Base-by-base conservation (phyloP, 192 early-diverging fungal genomes). In the Coemansia sp. region DNA sequence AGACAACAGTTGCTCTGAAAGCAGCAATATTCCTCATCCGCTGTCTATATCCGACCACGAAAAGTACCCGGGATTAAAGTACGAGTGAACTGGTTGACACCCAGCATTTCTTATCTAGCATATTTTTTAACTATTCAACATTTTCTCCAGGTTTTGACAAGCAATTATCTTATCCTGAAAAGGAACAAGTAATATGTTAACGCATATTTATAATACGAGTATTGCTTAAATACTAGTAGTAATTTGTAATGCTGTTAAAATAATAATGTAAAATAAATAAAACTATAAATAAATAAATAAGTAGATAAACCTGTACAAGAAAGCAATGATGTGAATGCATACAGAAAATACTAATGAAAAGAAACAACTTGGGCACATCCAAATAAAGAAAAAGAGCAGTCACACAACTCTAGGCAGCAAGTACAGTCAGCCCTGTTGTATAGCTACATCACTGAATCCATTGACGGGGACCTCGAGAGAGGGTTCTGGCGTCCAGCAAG, bases 381-480 rank as follows among this genome's bases (percentile, higher is more conserved):
- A 8, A 22, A 21, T 52, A 22, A 18, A 52, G 8, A 11, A 15
- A 49, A 49, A 19, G 15, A 19, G 8, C 21, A 26, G 19, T 12
- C 19, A 26, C 26, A 22, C 49, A 7, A 22, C 5, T 19, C 7
- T 2, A 22, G 22, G 13, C 10, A 54, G 51, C 9, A 11, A 54
- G 22, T 22, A 26, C 10, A 45, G 47, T 49, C 15, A 32, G 46
- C 5, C n/a, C 1, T 47, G 55, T 5, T 56, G 15, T 56, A 3
- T 26, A 26, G 57, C 13, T 59, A 59, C 37, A 41, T n/a, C 15
- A 67, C 37, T 10, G 78, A 72, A 42, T 68, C 73, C 61, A 69
- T 54, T 15, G 73, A 81, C 13, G 78, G 52, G 18, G 78, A 70
- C 41, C 78, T 62, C 18, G 79, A 82, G 42, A 76, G 46, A 11